Evolutionary conservation across 441 rosid genomes (phyloP), one percentile per base, ranked within the genome.

Genomic region (Populus hybrid): DNA sequence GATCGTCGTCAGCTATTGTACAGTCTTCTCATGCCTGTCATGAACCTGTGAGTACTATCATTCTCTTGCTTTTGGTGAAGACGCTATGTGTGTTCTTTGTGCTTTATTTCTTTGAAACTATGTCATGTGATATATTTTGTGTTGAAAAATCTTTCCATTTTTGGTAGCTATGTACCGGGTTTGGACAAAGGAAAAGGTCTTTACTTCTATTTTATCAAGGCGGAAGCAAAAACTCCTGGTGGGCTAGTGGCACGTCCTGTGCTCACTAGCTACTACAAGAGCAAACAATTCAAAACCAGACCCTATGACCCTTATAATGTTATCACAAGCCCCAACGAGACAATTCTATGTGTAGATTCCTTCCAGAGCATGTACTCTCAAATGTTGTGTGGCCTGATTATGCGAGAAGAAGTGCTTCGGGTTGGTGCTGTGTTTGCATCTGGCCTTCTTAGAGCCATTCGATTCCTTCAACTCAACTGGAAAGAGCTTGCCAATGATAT

Each of bases 1-100:
- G 95, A 90, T 77, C 99, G 99, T 77, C 97, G 98, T 31, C 97
- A 90, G 82, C 82, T 85, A 74, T 88, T 95, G 7, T 95, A 95
- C 84, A 94, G 97, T 82, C 93, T 95, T 59, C 93, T 95, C 71
- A 90, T 89, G 95, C 99, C 99, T n/a, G 97, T 95, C n/a, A 95
- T 95, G 99, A 95, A 95, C 86, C 88, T 92, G 97, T 95, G 86
- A 76, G 95, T 68, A 35, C 45, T 20, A 21, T 64, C 9, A 63
- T 36, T 64, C 6, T 31, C 72, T 68, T 18, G 4, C 31, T 67
- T 75, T 40, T 40, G 45, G 45, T 40, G 45, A 40, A 40, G 14
- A 36, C 9, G 9, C 40, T 8, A 8, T 8, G 40, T 10, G 45
- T 40, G 1, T 40, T 40, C 45, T 40, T 10, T 1, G 45, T 40